Evolutionary conservation across 768 basidiomycete species (phyloP), one percentile per base, ranked within the genome.

Genomic region (Pisolithus sp.): DNA sequence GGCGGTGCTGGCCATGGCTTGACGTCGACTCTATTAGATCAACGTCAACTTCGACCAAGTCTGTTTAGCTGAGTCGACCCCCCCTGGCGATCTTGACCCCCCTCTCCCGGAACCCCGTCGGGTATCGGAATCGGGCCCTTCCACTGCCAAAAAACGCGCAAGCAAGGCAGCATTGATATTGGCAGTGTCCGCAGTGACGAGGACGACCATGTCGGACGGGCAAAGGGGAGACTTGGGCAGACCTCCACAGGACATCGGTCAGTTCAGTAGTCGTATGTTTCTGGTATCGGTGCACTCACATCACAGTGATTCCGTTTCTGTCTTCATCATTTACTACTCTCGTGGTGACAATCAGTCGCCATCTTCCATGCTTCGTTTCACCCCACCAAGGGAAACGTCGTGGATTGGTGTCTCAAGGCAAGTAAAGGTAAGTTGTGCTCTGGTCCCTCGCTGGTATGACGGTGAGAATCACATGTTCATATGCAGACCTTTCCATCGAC

Each of bases 361-460:
- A 85, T 90, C 63, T 91, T 90, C 55, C 88, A 91, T 68, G 76
- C 83, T 17, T 88, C 87, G 6, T 92, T 92, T 60, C 89, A 92
- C 68, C 85, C 87, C 1, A 92, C 88, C 20, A 77, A 80, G 57
- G 89, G 89, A 13, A 90, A 89, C 63, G 64, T 83, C 13, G 72
- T 91, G 13, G 89, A 91, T 66, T 92, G 90, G 89, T 81, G 76
- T 41, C 62, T 86, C 28, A 88, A 82, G 61, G 80, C 82, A 8
- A 81, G 73, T 62, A 78, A 88, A 53, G 86, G 88, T 84, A 40
- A 40, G 75, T 58, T 24, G 4, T 12, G 5, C 34, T 34, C 8
- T 28, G 47, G 44, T 49, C 18, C 18, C 9, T 8, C 46, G 7
- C 26, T 26, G 26, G 26, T 7, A 4, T 26, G 7, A 26, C 3